Evolutionary conservation across 2,329 filamentous ascomycete genomes (phyloP), one percentile per base, ranked within the genome.

Genomic region (Knoxdaviesia capensis): DNA sequence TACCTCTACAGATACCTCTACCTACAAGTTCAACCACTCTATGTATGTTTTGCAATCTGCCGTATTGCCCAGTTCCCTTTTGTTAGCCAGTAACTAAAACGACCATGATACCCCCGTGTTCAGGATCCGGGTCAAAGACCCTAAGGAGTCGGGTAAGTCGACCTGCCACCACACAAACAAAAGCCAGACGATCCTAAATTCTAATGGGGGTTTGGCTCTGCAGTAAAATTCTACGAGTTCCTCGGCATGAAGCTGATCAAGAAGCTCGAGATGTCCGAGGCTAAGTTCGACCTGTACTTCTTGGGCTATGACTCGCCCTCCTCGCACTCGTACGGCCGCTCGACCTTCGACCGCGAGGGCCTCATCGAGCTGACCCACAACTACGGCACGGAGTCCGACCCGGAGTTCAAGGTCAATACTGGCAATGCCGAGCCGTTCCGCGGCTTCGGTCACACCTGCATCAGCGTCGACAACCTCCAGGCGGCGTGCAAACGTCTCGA

Each of bases 241-340:
- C 72, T 98, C 11, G 90, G 90, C 52, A 77, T 96, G 71, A 86
- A 69, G 55, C 62, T 86, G 47, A 71, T 96, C 59, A 76, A 83
- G 54, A 82, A 87, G 62, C 68, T 90, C 39, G 66, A 80, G 47
- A 82, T 85, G 54, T 81, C 87, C 9, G 86, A 94, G 46, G 75
- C 74, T 59, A 94, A 92, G 56, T 96, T 96, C 59, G 84, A 90
- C 53, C 74, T 94, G 31, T 96, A 96, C 68, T 96, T 96, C 64
- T 69, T 98, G 46, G 86, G 79, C 45, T 96, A 92, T 62, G 80
- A 94, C 56, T 72, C 74, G 32, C 74, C 84, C 7, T 66, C 71
- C 34, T 80, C 88, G 9, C 63, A 74, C n/a, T 90, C 82, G 7
- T 66, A 71, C 44, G 80, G 78, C 52, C 77, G 77, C 48, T 73